Evolutionary conservation across 768 basidiomycete species (phyloP), one percentile per base, ranked within the genome.

Genomic region (Suillus sp.): DNA sequence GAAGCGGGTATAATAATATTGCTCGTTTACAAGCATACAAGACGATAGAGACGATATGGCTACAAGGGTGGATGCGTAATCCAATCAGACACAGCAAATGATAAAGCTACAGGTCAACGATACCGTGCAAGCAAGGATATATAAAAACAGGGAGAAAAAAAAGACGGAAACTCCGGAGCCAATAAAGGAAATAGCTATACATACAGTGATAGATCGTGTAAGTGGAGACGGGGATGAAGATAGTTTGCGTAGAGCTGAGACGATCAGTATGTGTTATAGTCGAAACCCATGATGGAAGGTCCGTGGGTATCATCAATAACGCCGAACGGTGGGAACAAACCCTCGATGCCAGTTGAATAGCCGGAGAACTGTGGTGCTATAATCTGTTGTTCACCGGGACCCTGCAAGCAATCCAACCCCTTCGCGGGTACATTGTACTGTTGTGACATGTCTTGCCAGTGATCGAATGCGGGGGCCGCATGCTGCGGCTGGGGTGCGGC

Each of bases 401-500:
- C 27, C 14, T 37, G 32, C 16, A 38, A 27, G 11, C 1, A 42
- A 40, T 32, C 38, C 27, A 25, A 9, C 1, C n/a, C 62, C 37
- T 63, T 62, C 18, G 60, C 35, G 32, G 42, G 6, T n/a, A 53
- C 3, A 10, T 11, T 20, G 25, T 18, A 42, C 4, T 34, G 59
- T n/a, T 61, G 63, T 0, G 60, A 20, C 3, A 59, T 3, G 1
- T 72, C 70, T 0, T 61, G 65, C 73, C 73, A 74, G 27, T 66
- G 40, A 5, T 75, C 68, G 22, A 69, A 73, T 3, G 57, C 14
- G 8, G 55, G 2, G 0, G 51, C 60, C 0, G 47, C 61, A 14
- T 67, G 68, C 40, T 74, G 72, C 2, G 71, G 73, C 25, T 66
- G 70, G 1, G 74, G 76, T 20, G 75, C 76, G 20, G 67, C 27